Conservation (phyloP, 352 stramenopile species). For the Nothophytophthora sp. region DNA sequence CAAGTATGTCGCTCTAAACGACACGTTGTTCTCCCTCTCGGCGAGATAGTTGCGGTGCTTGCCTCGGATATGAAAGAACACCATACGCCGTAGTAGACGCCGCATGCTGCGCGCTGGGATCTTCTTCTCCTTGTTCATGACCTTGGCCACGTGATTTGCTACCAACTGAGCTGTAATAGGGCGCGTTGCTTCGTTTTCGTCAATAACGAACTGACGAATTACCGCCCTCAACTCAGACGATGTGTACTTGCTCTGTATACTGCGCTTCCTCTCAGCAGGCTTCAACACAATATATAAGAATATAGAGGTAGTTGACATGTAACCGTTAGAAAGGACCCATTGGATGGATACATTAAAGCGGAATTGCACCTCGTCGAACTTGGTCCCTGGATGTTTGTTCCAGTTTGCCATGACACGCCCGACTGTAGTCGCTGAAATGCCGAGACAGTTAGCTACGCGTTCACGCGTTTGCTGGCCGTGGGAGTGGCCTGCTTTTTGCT, state of each 20-base stretch:
- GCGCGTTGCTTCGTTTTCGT: conserved; percentile 6
- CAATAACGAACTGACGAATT: conserved; percentile 5
- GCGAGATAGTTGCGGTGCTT: conserved; percentile 3
- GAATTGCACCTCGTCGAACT: conserved; percentile 4
- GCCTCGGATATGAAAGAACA: conserved; percentile 3
- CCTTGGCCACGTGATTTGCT: conserved; percentile 1
- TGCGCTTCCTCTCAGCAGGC: conserved; percentile 1
- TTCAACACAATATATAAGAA: conserved; percentile 7
- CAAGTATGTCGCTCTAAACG: conserved; percentile 5
- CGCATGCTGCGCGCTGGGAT: conserved; percentile 1
- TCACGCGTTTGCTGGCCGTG: neutral
- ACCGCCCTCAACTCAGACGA: neutral
- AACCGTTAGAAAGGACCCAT: neutral
- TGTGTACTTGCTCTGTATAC: conserved; percentile 1
- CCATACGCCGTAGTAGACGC: neutral
- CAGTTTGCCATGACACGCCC: conserved; percentile 2
- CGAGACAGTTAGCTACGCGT: conserved; percentile 1
- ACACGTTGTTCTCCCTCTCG: conserved; percentile 9
- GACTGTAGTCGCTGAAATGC: neutral
- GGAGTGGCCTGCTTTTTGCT: conserved; percentile 1
- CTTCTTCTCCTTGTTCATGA: conserved; percentile 4
- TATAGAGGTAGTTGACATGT: conserved; percentile 8
- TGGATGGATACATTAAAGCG: neutral
- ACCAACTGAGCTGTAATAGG: conserved; percentile 9
- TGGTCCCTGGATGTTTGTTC: conserved; percentile 8